phyloP scores from a whole-genome alignment of 1,284 basidiomycete species.

The Anthracocystis walkeri region DNA sequence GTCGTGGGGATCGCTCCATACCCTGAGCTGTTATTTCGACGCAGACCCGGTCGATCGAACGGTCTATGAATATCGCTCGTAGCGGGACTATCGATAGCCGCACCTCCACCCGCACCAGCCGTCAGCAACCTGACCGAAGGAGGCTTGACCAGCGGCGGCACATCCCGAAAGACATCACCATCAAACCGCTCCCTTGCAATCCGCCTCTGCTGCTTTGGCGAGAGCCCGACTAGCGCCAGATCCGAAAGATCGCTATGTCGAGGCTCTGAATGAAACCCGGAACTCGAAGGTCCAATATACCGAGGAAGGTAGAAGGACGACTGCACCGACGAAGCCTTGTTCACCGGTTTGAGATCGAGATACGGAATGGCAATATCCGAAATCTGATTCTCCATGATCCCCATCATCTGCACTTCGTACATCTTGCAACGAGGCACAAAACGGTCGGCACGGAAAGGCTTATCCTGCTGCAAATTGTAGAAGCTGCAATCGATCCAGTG shows the following conservation, averaged over 20 bases:
- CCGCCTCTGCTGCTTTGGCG: slow-evolving; percentile 48
- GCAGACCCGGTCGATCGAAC: slow-evolving; percentile 39
- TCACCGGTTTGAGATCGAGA: slow-evolving; percentile 53
- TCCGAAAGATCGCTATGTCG: slow-evolving; percentile 41
- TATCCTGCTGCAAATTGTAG: slow-evolving; percentile 68
- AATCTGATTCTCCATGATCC: slow-evolving; percentile 67
- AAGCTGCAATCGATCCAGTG: slow-evolving; percentile 69
- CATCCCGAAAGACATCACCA: slow-evolving; percentile 55
- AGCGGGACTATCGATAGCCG: slow-evolving; percentile 25
- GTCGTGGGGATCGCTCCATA: slow-evolving; percentile 21
- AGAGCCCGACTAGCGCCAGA: slow-evolving; percentile 36
- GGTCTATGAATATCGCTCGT: slow-evolving; percentile 33
- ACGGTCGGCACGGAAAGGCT: slow-evolving; percentile 64
- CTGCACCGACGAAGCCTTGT: slow-evolving; percentile 47
- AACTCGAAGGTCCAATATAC: slow-evolving; percentile 35
- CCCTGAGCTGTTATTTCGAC: slow-evolving; percentile 43
- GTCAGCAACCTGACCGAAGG: slow-evolving; percentile 9
- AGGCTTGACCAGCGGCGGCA: slow-evolving; percentile 32
- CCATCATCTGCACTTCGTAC: slow-evolving; percentile 68
- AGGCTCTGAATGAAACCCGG: slow-evolving; percentile 43
- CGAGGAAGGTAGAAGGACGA: slow-evolving; percentile 51
- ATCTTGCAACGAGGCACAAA: slow-evolving; percentile 69
- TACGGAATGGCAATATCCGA: slow-evolving; percentile 66
- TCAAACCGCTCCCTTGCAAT: slow-evolving; percentile 63
- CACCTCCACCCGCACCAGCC: not conserved